Evolutionary conservation across 495 filamentous ascomycete genomes (phyloP), one percentile per base, ranked within the genome.

Genomic region (Aspergillus conjunctus): DNA sequence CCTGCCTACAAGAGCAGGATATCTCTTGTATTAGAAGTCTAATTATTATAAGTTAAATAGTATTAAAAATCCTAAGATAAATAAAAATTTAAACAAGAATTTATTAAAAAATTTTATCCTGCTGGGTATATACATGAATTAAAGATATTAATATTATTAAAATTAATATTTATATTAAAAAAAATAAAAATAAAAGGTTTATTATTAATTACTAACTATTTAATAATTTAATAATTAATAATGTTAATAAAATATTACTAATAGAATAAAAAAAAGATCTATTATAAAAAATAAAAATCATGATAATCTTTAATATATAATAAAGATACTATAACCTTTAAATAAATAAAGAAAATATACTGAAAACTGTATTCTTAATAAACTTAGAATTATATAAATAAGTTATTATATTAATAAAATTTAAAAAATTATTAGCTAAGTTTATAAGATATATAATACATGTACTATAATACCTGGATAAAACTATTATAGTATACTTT

Each of bases 201-300:
- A 26, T 26, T 26, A 26, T 26, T 26, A 26, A 26, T 5, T 26
- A 26, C 5, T 26, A 26, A 26, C 2, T 26, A 26, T 2, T 26
- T 26, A 26, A 26, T 26, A 26, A 55, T 48, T 5, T 21, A 26
- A 56, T 51, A 21, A 49, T 34, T 56, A 58, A 50, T 58, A 37
- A 58, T 37, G 15, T 14, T 11, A 49, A 39, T 37, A 50, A 58
- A 30, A 6, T 51, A 59, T 51, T 51, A 21, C 3, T 11, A 49
- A 45, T 56, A 56, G 10, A 56, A 31, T 56, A 45, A 41, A 56
- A 56, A n/a, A 0, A 46, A 56, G 18, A 56, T 32, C 22, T 56
- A 56, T 46, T 56, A 46, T 26, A 12, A 5, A 21, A 20, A 34
- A 15, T 30, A 41, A 54, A 51, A n/a, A 33, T 30, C 15, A 20